Conservation (phyloP, 495 filamentous ascomycete species). For the Lophiostoma macrostomum region DNA sequence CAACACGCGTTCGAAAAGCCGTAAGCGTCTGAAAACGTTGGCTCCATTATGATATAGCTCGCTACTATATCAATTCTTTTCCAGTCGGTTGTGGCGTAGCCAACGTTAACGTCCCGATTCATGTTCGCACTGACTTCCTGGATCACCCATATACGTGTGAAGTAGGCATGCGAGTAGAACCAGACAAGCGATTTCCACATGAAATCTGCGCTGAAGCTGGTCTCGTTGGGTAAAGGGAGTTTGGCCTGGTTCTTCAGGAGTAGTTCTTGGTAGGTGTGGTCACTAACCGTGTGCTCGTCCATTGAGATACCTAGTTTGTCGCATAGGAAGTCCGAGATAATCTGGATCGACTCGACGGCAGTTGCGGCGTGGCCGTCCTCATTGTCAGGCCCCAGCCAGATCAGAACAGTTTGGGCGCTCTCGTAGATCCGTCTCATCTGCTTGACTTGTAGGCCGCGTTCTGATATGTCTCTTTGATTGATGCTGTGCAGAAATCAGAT, state of each 20-base stretch:
- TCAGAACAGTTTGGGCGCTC: not conserved
- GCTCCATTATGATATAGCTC: not conserved
- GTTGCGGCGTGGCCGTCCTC: not conserved
- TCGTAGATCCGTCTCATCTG: not conserved
- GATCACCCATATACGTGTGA: not conserved
- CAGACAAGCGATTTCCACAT: not conserved
- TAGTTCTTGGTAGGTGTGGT: not conserved
- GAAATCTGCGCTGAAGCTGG: not conserved
- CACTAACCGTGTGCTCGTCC: not conserved
- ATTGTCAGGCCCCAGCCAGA: not conserved
- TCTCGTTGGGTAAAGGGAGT: not conserved
- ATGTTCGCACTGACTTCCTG: not conserved
- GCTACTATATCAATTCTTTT: not conserved
- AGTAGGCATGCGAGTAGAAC: not conserved
- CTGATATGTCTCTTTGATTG: not conserved
- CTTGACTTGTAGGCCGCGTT: not conserved
- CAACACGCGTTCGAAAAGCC: not conserved
- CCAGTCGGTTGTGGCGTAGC: not conserved
- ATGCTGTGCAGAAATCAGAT: not conserved
- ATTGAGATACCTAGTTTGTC: not conserved
- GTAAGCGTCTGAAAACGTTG: not conserved
- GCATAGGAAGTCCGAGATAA: not conserved
- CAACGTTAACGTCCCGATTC: not conserved
- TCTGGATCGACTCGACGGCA: not conserved
- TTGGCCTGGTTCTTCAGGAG: not conserved